Base-by-base conservation (phyloP, 768 basidiomycete species). In the Amyloporia xantha region DNA sequence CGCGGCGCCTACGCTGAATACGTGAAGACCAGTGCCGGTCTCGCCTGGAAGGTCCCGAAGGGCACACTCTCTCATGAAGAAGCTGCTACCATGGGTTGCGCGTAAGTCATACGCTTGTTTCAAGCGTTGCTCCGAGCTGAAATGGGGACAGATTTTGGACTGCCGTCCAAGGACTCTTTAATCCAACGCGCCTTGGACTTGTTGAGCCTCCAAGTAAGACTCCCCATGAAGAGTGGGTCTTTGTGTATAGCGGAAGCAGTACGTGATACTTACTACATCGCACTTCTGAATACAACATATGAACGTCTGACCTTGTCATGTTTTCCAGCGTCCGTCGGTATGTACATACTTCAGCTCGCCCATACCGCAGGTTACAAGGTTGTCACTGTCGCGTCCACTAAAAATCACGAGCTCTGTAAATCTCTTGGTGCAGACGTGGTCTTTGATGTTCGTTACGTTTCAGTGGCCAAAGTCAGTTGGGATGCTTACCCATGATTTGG, bases 361-460 rank as follows among this genome's bases (percentile, higher is more conserved):
- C 59, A 60, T 33, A 47, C 60, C 6, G 43, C 57, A 1, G 64
- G 64, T 5, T 51, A 53, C 41, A 58, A 60, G 38, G 64, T 67
- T 47, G 52, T 67, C 33, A 58, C 66, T 7, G 62, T 63, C 23
- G 57, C 62, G 20, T 67, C 67, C 1, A 58, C 57, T 4, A 56
- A 60, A 26, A 66, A 66, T 30, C 63, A 63, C 50, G 64, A 66
- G 27, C 56, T 70, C 20, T 61, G 68, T 49, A 66, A 66, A 48
- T 52, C 59, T 1, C 59, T 65, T 49, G 70, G 70, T n/a, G 68
- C 70, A 9, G 62, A 65, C 48, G 55, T 59, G 17, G 65, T 65
- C 10, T 54, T 62, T 35, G 53, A 62, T 48, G 55, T 58, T 15
- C 17, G 45, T 47, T 6, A 7, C 33, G 15, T 9, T 20, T 41